phyloP scores from a whole-genome alignment of 2,329 filamentous ascomycete species.

The Claviceps arundinis region DNA sequence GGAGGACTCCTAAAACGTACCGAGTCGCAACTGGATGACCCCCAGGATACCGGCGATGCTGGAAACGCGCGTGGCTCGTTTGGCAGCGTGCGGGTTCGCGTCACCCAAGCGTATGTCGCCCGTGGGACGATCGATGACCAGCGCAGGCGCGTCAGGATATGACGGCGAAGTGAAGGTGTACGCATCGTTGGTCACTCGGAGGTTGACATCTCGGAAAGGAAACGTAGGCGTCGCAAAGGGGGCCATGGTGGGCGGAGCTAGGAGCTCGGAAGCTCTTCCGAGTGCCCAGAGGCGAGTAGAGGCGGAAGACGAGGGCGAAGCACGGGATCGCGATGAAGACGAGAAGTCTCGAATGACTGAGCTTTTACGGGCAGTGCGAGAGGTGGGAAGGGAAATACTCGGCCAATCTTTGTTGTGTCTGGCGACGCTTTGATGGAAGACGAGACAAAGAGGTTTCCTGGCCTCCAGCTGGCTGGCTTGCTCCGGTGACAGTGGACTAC shows the following conservation, averaged over 20 bases:
- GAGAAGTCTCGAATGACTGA: neutral
- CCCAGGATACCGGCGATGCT: conserved; percentile 93
- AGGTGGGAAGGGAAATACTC: too few relatives aligned
- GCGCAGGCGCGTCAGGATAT: conserved; percentile 72
- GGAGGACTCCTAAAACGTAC: conserved; percentile 34
- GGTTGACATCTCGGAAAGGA: conserved; percentile 93
- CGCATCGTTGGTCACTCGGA: conserved; percentile 80
- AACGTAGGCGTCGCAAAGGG: conserved; percentile 25
- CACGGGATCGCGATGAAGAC: neutral
- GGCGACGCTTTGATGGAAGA: too few relatives aligned
- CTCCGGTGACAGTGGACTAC: too few relatives aligned
- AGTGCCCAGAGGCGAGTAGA: neutral
- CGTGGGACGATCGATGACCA: conserved; percentile 83
- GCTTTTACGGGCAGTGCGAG: too few relatives aligned
- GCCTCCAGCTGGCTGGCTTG: too few relatives aligned
- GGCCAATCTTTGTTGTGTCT: too few relatives aligned
- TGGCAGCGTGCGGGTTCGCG: conserved; percentile 59
- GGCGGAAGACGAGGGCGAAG: neutral
- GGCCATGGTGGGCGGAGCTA: conserved; percentile 19
- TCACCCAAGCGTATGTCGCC: conserved; percentile 80
- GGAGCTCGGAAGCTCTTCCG: neutral
- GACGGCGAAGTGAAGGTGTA: conserved; percentile 97
- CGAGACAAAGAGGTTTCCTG: too few relatives aligned
- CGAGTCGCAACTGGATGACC: conserved; percentile 83
- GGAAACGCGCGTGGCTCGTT: conserved; percentile 60